Percentiles rank a stretch among this genome's conserved stretches.
Conservation (phyloP, 768 basidiomycete species). For the Dioszegia hungarica region DNA sequence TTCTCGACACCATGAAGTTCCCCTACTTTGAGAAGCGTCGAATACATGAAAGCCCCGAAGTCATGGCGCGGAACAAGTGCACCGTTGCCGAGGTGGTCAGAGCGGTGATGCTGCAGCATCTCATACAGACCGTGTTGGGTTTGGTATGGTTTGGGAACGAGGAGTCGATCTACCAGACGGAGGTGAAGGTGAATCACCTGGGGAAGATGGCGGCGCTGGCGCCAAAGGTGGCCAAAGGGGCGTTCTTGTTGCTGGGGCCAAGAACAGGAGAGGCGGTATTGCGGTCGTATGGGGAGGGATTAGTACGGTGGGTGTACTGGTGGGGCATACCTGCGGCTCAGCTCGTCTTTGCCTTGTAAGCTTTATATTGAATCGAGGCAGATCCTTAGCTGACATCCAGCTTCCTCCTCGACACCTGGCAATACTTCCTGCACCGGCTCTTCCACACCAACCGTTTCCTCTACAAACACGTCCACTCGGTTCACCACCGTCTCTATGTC, state of each 20-base stretch:
- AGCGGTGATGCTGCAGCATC: constrained; percentile 81
- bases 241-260: constrained; percentile 53
- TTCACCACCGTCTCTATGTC: constrained; percentile 92
- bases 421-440: constrained; percentile 88
- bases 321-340: constrained; percentile 77
- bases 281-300: constrained; percentile 46
- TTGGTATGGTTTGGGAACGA: constrained; percentile 61
- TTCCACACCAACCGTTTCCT: constrained; percentile 89
- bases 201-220: constrained; percentile 40
- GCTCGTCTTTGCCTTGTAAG: constrained; percentile 76
- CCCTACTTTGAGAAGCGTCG: constrained; percentile 72
- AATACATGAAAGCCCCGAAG: constrained; percentile 81
- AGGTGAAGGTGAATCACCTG: constrained; percentile 44
- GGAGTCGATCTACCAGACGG: constrained; percentile 26
- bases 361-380: constrained; percentile 26
- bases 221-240: constrained; percentile 50
- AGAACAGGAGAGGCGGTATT: constrained; percentile 50
- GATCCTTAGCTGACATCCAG: constrained; percentile 51
- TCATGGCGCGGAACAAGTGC: constrained; percentile 67
- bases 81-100: constrained; percentile 65
- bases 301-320: constrained; percentile 77
- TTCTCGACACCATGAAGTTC: constrained; percentile 65
- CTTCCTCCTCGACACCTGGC: constrained; percentile 94
- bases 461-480: constrained; percentile 85
- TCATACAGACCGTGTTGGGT: constrained; percentile 74